phyloP scores from a whole-genome alignment of 2,329 filamentous ascomycete species.

The Hymenotorrendiella dingleyae region DNA sequence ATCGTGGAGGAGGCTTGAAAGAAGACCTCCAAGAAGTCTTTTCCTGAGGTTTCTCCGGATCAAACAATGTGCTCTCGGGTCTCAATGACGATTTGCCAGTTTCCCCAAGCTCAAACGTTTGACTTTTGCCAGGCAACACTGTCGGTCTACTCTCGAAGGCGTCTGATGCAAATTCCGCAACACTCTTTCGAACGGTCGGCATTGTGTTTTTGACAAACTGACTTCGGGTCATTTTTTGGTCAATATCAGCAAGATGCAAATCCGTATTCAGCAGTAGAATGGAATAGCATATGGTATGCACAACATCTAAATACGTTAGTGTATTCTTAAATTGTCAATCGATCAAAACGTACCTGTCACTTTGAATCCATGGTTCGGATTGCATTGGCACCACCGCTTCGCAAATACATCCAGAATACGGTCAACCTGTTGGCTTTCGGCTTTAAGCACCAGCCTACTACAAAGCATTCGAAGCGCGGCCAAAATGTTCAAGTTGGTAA shows the following conservation, averaged over 20 bases:
- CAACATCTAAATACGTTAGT: conserved; percentile 59
- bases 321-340: background rate
- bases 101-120: conserved; percentile 26
- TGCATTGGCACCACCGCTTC: conserved; percentile 87
- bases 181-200: conserved; percentile 74
- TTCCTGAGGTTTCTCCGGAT: too few species aligned
- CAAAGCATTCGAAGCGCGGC: conserved; percentile 75
- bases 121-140: conserved; percentile 39
- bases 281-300: conserved; percentile 96
- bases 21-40: conserved; percentile 30
- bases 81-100: too few species aligned
- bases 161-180: conserved; percentile 65
- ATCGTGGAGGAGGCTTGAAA: conserved; percentile 26
- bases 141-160: conserved; percentile 52
- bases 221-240: conserved; percentile 88
- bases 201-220: conserved; percentile 98
- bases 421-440: conserved; percentile 95
- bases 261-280: conserved; percentile 94
- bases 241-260: conserved; percentile 89
- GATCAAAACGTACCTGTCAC: conserved; percentile 57
- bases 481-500: conserved; percentile 73
- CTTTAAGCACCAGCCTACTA: conserved; percentile 72
- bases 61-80: too few species aligned
- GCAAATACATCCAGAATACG: conserved; percentile 88
- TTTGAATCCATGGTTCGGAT: conserved; percentile 89